Base-by-base conservation (phyloP, 1,284 basidiomycete genomes). In the Caloboletus inedulis region DNA sequence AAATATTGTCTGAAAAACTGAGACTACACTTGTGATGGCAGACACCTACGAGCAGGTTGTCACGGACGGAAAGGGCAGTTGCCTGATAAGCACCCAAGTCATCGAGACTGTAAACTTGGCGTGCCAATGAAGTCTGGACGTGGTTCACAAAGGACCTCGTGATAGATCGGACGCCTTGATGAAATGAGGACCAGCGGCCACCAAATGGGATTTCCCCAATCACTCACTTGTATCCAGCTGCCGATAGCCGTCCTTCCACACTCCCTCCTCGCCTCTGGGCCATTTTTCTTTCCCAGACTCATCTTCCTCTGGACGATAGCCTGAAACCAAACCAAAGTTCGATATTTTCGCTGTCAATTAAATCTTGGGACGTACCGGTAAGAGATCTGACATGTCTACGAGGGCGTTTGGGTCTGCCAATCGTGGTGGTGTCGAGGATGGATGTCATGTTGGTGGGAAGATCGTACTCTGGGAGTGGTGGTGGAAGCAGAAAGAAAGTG, bases 101-200 rank as follows among this genome's bases (percentile, higher is more conserved):
- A 69, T 94, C 91, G 49, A 95, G 74, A 67, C 93, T 96, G 77
- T 88, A 88, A 1, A 92, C 82, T 68, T 93, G 91, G 51, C 92
- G 85, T 9, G 91, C 91, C 48, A 97, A 78, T 12, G 90, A 89
- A 0, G 91, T 92, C 62, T 92, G 89, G 46, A 94, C 84, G 66
- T 94, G 90, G 62, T 85, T 81, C 35, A 94, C 89, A 61, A 95
- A 78, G n/a, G 83, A 85, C 62, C 81, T 86, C 21, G 89, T 86
- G 64, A 94, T 85, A n/a, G 77, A 74, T 27, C 77, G 72, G 9
- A 84, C 76, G 54, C 81, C 89, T 89, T 47, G 7, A 19, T 10
- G 35, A 51, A 7, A 40, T 52, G 43, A 57, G 55, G 41, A 47
- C 13, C 27, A 18, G 10, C 30, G 31, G 37, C 23, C 16, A 13